Conservation (phyloP, 176 grass and related monocot species). For the Cenchrus fungigraminus region DNA sequence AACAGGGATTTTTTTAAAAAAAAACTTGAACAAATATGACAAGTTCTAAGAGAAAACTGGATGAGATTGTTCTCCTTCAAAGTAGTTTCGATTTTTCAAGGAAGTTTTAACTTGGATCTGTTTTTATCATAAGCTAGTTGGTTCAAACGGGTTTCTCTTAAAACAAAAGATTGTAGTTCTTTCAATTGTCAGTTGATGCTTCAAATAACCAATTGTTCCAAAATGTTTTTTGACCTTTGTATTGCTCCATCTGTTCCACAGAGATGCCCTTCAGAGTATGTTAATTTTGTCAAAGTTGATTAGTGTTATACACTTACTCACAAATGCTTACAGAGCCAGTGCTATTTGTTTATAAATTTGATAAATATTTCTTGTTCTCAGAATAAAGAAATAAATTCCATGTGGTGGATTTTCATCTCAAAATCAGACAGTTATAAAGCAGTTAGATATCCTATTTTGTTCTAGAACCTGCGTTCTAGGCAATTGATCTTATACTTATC, state of each 20-base stretch:
- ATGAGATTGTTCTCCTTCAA: neutral
- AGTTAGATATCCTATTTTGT: neutral
- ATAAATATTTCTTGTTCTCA: slow-evolving; percentile 17
- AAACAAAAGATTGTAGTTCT: neutral
- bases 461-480: neutral
- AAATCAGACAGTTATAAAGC: neutral
- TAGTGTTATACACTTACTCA: neutral
- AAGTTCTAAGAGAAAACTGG: neutral
- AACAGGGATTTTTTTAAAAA: neutral
- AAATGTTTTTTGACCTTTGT: no score
- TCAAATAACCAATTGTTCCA: no score
- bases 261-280: neutral
- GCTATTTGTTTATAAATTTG: neutral
- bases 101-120: neutral
- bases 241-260: neutral
- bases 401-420: neutral
- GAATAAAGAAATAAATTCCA: slow-evolving; percentile 23
- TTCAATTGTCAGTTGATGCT: no score
- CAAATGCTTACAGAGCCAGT: neutral
- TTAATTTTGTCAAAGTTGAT: neutral
- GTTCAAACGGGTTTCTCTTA: neutral
- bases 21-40: neutral
- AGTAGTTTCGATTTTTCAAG: neutral
- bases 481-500: neutral
- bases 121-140: neutral